A percentile compares a stretch with the other conserved stretches of the same genome.
Evolutionary conservation across 768 basidiomycete species (phyloP).

Genomic region (Paxillus rubicundulus): DNA sequence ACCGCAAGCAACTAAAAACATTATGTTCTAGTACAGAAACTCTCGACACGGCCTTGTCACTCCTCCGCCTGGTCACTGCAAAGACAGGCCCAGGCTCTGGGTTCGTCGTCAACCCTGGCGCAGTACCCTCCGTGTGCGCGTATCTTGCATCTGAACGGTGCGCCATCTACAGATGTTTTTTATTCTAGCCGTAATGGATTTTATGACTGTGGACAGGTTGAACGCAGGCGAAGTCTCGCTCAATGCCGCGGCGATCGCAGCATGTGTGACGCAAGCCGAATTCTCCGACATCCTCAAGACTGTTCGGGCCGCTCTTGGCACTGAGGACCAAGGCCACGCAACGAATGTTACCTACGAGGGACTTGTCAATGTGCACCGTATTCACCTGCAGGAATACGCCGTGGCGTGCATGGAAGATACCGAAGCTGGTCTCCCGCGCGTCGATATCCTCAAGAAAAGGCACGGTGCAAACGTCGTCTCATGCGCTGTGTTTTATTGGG

Average conservation of each 20-base stretch:
- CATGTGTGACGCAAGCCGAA: constrained; percentile 20
- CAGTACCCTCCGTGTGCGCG: constrained; percentile 30
- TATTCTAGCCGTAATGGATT: background rate
- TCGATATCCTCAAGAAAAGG: constrained; percentile 15
- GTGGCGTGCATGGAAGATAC: constrained; percentile 34
- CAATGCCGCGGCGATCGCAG: constrained; percentile 21
- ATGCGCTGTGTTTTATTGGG: constrained; percentile 48
- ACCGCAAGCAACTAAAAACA: constrained; percentile 16
- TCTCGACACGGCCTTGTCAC: constrained; percentile 19
- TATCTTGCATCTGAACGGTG: constrained; percentile 33
- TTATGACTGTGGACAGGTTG: constrained; percentile 8
- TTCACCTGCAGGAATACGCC: constrained; percentile 13
- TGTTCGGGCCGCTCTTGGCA: constrained; percentile 17
- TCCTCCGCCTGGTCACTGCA: constrained; percentile 18
- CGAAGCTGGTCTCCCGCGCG: constrained; percentile 24
- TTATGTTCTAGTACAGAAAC: constrained; percentile 26
- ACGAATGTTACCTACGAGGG: constrained; percentile 25
- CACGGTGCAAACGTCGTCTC: constrained; percentile 25
- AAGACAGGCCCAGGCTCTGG: constrained; percentile 30
- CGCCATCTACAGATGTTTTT: constrained; percentile 2
- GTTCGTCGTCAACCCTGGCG: constrained; percentile 20
- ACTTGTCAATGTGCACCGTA: constrained; percentile 31
- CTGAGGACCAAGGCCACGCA: background rate
- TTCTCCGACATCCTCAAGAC: constrained; percentile 25
- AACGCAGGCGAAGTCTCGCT: constrained; percentile 30